A percentile compares a stretch with the other conserved stretches of the same genome.
phyloP scores from a whole-genome alignment of 2,329 filamentous ascomycete species.

The Aspergillus melleus region DNA sequence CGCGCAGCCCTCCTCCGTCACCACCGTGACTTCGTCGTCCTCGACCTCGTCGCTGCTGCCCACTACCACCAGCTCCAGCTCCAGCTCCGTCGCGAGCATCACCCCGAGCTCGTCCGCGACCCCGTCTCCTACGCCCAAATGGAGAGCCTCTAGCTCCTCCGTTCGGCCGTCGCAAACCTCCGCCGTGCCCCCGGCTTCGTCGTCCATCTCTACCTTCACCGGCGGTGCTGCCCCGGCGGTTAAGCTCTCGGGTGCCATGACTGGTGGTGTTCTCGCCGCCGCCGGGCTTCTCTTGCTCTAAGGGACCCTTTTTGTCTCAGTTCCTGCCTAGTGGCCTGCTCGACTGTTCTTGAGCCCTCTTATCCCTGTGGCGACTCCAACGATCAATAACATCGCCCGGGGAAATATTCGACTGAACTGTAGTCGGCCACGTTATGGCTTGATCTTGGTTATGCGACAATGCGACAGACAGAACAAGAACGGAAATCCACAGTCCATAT shows the following conservation, averaged over 20 bases:
- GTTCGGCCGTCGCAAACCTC: neutral
- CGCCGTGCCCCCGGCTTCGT: constrained; percentile 7
- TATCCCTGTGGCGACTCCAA: no score
- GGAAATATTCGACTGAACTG: neutral
- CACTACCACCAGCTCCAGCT: constrained; percentile 13
- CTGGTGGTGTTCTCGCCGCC: constrained; percentile 31
- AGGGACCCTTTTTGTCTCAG: neutral
- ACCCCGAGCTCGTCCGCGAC: constrained; percentile 6
- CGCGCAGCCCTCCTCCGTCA: constrained; percentile 7
- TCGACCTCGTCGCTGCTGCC: constrained; percentile 11
- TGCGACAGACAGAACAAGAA: neutral
- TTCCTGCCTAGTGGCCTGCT: no score
- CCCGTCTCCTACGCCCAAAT: neutral
- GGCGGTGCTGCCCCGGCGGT: constrained; percentile 22
- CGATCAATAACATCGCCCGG: neutral
- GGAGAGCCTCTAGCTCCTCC: neutral
- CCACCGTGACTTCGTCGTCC: constrained; percentile 12
- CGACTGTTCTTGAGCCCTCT: no score
- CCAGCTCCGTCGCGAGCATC: constrained; percentile 1
- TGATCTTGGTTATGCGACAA: no score
- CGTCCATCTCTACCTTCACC: constrained; percentile 16
- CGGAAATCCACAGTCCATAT: constrained; percentile 1
- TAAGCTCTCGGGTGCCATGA: constrained; percentile 28
- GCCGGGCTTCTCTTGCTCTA: constrained; percentile 38
- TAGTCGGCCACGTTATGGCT: neutral